Base-by-base conservation (phyloP, 495 filamentous ascomycete genomes). In the Aspergillus coremiiformis region DNA sequence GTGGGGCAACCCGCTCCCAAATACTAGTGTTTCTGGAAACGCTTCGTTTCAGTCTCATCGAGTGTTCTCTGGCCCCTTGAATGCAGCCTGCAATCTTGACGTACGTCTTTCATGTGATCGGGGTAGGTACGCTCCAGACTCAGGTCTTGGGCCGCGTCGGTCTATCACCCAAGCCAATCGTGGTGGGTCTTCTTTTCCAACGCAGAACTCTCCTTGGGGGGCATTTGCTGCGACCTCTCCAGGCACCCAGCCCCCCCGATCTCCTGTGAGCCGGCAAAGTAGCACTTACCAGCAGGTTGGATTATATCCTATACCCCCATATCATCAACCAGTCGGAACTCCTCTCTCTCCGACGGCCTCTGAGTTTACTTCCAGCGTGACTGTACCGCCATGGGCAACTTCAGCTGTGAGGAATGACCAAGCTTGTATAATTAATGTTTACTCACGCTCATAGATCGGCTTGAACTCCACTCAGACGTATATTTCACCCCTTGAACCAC, bases 401-500 rank as follows among this genome's bases (percentile, higher is more conserved):
- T 54, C 73, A 53, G 61, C 73, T 51, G 79, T 82, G 61, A 72
- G 69, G 60, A 22, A 22, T 22, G 9, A 1, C 37, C 29, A 23
- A n/a, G 32, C 3, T 1, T 47, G 20, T 11, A 1, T 19, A 5
- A 5, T 50, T 26, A 29, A 48, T 14, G 32, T 21, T 11, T 29
- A 27, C 57, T 66, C 15, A 67, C 24, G 12, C 30, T 33, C 48
- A 30, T 56, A 80, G 55, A 68, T 74, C 4, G 76, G 82, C 41
- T 81, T 81, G 27, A 66, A 48, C 54, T 48, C 68, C 19, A 56
- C 63, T 39, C 84, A 85, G 58, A 91, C 87, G 0, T 96, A 93
- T 60, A 66, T 97, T 20, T 84, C 89, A 8, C 84, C 92, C 0
- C 84, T 84, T 19, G 94, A 97, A 66, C 94, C 93, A n/a, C 77